Evolutionary conservation across 2,329 filamentous ascomycete species (phyloP), one percentile per base, ranked within the genome.

Genomic region (Colletotrichum sidae): DNA sequence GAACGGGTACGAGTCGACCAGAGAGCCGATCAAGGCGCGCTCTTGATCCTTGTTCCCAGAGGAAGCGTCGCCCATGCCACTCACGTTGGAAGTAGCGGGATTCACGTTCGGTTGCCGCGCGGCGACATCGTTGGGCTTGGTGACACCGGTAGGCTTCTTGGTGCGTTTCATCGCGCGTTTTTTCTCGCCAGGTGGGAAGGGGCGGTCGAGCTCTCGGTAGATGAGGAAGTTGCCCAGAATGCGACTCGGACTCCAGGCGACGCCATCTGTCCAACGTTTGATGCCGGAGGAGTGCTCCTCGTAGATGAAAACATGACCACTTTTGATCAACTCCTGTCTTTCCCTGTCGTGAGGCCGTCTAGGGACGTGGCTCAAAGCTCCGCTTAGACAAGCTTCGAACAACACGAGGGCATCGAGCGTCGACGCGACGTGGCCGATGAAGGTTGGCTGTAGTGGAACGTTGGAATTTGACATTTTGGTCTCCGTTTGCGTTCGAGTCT

Each of bases 181-280:
- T 84, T 95, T 96, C 80, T 95, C 91, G 7, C 92, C 92, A 0
- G 92, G 91, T 2, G 90, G 89, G 70, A 94, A 94, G 0, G 90
- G 89, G 71, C 90, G 88, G 68, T 92, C 87, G 47, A 96, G 84
- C 75, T 97, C 92, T 37, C 93, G 89, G 73, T 97, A 97, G 70
- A 96, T 87, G 47, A 97, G 84, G 71, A 93, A 96, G 74, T 96
- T 96, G 64, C 90, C 91, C 52, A 95, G 83, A 52, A 96, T 95
- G 13, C 92, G 90, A 76, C 90, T 96, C 0, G 94, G 94, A 70
- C 92, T 96, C 94, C 94, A 97, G 7, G 91, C 90, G 10, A 95
- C 88, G 12, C 94, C 94, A 71, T 97, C 94, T 0, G 94, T 97
- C 94, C 94, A 97, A 60, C 94, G 86, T 80, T 96, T 96, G 79